Evolutionary conservation across 345 rosid species (phyloP), one percentile per base, ranked within the genome.

Genomic region (Draba incana): DNA sequence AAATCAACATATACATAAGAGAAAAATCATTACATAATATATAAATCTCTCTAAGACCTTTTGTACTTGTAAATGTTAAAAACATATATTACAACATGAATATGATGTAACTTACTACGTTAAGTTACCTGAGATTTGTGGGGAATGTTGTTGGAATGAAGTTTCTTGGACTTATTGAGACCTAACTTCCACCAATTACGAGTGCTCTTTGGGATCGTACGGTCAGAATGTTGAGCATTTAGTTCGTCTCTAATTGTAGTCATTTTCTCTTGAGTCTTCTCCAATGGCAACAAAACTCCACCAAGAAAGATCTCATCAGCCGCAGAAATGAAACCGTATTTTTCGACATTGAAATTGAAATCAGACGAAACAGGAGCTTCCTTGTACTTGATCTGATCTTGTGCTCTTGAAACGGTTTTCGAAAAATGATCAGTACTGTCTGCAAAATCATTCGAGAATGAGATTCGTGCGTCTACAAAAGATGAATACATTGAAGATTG

Each of bases 291-390:
- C 78, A 89, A 56, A 82, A 58, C 74, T 8, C 98, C 96, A 79
- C 88, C 78, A 33, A 66, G 67, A 78, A 75, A 82, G 82, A 92
- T 85, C 74, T 89, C 85, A 79, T 92, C 89, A 69, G 86, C 96
- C 1, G 98, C 94, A 25, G 94, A 83, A 8, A 72, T 81, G 84
- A 89, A 84, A 71, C 71, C 58, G 62, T 72, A 66, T 65, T 81
- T 78, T 33, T 77, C 77, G 7, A 83, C 86, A 1, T 83, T 77
- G 80, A 92, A 92, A 52, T 84, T 87, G 66, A 92, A 92, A 74
- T 92, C 98, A 0, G 89, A 79, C 11, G 98, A 86, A 10, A 86
- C 94, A 4, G 98, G 96, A 27, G 90, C 96, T 77, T 92, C 98
- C 52, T 81, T 89, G 56, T 89, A 87, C 47, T 70, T 83, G 51